Evolutionary conservation across 139 green algal genomes (phyloP).

Genomic region (Auxenochlorella pyrenoidosa): DNA sequence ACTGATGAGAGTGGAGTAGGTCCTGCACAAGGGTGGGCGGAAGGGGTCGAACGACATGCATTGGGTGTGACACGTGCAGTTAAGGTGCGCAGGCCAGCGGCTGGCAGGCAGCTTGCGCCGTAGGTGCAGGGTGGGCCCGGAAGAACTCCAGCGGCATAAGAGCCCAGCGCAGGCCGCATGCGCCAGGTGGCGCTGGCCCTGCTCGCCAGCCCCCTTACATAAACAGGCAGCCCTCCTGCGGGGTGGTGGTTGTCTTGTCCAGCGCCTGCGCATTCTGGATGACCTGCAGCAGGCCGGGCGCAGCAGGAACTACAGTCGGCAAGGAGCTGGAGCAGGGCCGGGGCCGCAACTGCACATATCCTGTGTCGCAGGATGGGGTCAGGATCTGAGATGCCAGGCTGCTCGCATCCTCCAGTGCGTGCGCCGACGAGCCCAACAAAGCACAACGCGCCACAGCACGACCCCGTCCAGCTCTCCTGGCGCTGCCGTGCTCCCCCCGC

Average conservation of each 20-base stretch:
- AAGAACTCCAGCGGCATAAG: no score
- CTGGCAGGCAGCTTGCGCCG: background rate
- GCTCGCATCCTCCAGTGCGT: background rate
- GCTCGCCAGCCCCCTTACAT: no score
- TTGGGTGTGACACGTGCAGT: background rate
- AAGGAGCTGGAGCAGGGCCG: background rate
- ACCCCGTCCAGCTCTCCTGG: no score
- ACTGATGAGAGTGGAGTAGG: slow-evolving; percentile 83
- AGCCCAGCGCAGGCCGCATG: no score
- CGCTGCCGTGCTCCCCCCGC: background rate
- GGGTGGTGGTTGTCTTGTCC: slow-evolving; percentile 81
- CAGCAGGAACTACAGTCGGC: no score
- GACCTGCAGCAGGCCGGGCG: slow-evolving; percentile 16
- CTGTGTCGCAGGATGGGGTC: no score
- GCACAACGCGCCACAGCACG: background rate
- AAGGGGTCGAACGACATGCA: no score
- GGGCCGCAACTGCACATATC: no score
- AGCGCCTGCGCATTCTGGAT: slow-evolving; percentile 66
- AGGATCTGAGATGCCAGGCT: background rate
- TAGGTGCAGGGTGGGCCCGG: no score
- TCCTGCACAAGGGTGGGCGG: slow-evolving; percentile 50
- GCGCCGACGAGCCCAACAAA: background rate
- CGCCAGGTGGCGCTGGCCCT: no score
- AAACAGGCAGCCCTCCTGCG: slow-evolving; percentile 87
- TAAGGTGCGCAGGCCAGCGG: background rate